phyloP scores from a whole-genome alignment of 108 stramenopile genomes.

The Nitzschia sp. region DNA sequence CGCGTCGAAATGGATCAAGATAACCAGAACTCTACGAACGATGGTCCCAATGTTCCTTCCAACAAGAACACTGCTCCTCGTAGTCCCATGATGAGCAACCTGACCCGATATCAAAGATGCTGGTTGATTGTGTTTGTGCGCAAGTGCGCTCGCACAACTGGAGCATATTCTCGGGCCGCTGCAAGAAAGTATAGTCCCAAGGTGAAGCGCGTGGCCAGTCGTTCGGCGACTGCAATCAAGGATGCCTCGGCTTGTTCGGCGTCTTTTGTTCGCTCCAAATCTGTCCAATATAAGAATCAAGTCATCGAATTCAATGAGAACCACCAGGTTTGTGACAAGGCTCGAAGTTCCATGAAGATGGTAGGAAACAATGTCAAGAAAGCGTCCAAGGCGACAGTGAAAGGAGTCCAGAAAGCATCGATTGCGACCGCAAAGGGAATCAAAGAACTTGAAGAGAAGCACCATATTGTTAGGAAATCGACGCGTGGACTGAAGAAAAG shows the following conservation, averaged over 20 bases:
- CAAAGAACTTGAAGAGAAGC: slow-evolving; percentile 14
- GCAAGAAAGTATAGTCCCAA: slow-evolving; percentile 7
- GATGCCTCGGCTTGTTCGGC: slow-evolving; percentile 2
- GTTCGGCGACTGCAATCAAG: not conserved
- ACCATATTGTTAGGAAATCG: slow-evolving; percentile 11
- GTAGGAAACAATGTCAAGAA: not conserved
- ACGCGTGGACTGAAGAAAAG: slow-evolving; percentile 1
- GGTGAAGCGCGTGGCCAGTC: not conserved
- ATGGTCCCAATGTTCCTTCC: not conserved
- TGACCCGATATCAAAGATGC: slow-evolving; percentile 2
- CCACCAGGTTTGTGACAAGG: not conserved
- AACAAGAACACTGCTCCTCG: not conserved
- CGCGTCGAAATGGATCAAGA: slow-evolving; percentile 1
- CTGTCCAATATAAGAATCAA: not conserved
- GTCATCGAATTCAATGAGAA: slow-evolving; percentile 1
- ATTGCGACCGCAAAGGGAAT: slow-evolving; percentile 3
- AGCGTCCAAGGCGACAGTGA: slow-evolving; percentile 1
- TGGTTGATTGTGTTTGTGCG: slow-evolving; percentile 13
- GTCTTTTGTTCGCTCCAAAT: not conserved
- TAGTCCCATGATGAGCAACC: not conserved
- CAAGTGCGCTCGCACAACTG: slow-evolving; percentile 6
- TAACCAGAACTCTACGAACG: not conserved
- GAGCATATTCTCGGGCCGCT: not conserved
- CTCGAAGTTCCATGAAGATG: not conserved
- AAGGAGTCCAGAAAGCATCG: slow-evolving; percentile 3